A percentile compares a stretch with the other conserved stretches of the same genome.
Conservation (phyloP, 441 rosid species). For the Erysimum pusillum region DNA sequence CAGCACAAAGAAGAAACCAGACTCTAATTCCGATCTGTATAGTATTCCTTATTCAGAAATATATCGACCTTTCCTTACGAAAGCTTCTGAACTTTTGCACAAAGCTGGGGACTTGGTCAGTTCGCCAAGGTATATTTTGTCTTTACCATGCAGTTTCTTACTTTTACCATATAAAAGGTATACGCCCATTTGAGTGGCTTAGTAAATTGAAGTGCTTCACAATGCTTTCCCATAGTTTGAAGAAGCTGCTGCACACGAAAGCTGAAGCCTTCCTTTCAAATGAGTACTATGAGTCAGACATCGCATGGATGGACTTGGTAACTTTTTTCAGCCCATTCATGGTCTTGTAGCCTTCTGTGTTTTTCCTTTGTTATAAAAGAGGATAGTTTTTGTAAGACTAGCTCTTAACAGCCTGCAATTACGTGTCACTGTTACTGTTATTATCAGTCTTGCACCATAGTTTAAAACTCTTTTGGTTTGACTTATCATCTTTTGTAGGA, state of each 20-base stretch:
- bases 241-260: constrained; percentile 85
- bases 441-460: constrained; percentile 1
- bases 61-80: constrained; percentile 67
- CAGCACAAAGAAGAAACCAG: constrained; percentile 47
- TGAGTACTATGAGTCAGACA: constrained; percentile 89
- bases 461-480: constrained; percentile 3
- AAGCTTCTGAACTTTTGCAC: constrained; percentile 82
- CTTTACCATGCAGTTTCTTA: constrained; percentile 25
- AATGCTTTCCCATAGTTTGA: constrained; percentile 65
- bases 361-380: constrained; percentile 1
- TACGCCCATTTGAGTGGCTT: constrained; percentile 3
- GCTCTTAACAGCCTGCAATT: constrained; percentile 9
- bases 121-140: constrained; percentile 66
- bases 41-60: constrained; percentile 74
- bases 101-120: constrained; percentile 84
- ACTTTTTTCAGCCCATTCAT: constrained; percentile 30
- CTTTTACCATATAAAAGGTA: background rate
- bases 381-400: constrained; percentile 15
- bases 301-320: constrained; percentile 99
- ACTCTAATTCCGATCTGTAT: constrained; percentile 62
- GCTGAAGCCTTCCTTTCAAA: constrained; percentile 94
- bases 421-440: background rate
- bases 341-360: background rate
- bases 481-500: constrained; percentile 57
- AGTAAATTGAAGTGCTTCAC: constrained; percentile 30